These are phyloP conservation scores for Ceratocystis variospora DNA, from an alignment of 2,329 filamentous ascomycete genomes.

Conservation along the genomic window DNA sequence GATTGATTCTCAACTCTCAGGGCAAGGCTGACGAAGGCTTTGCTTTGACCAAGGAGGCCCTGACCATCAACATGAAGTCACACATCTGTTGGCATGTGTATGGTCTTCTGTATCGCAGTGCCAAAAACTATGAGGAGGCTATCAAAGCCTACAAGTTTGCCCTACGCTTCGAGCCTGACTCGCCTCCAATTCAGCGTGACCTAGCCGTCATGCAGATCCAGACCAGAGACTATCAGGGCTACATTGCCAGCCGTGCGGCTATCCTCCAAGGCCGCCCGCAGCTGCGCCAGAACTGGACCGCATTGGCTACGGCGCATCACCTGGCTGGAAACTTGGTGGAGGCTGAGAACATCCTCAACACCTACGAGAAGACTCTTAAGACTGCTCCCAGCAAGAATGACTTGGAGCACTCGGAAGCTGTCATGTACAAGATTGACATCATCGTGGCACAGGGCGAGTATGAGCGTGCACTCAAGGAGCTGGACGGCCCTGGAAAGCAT, in stretches of 20 bases:
- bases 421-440: slow-evolving; percentile 88
- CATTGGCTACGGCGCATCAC: slow-evolving; percentile 86
- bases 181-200: slow-evolving; percentile 83
- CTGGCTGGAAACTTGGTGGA: slow-evolving; percentile 71
- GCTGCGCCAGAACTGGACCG: slow-evolving; percentile 89
- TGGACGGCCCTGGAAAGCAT: slow-evolving; percentile 62
- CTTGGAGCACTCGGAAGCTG: slow-evolving; percentile 83
- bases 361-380: slow-evolving; percentile 89
- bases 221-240: slow-evolving; percentile 90
- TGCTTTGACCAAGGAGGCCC: slow-evolving; percentile 74
- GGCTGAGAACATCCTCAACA: slow-evolving; percentile 81
- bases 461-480: slow-evolving; percentile 70
- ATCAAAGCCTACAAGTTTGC: slow-evolving; percentile 99
- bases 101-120: slow-evolving; percentile 77
- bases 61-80: slow-evolving; percentile 96
- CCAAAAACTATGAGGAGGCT: slow-evolving; percentile 97
- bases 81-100: slow-evolving; percentile 99
- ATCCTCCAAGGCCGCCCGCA: slow-evolving; percentile 79
- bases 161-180: slow-evolving; percentile 83
- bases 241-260: slow-evolving; percentile 71
- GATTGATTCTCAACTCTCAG: slow-evolving; percentile 84
- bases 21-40: slow-evolving; percentile 93
- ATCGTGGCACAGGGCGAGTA: slow-evolving; percentile 82
- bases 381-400: slow-evolving; percentile 61
- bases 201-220: slow-evolving; percentile 87